Evolutionary conservation across 2,329 filamentous ascomycete species (phyloP), one percentile per base, ranked within the genome.

Genomic region (Colletotrichum zoysiae): DNA sequence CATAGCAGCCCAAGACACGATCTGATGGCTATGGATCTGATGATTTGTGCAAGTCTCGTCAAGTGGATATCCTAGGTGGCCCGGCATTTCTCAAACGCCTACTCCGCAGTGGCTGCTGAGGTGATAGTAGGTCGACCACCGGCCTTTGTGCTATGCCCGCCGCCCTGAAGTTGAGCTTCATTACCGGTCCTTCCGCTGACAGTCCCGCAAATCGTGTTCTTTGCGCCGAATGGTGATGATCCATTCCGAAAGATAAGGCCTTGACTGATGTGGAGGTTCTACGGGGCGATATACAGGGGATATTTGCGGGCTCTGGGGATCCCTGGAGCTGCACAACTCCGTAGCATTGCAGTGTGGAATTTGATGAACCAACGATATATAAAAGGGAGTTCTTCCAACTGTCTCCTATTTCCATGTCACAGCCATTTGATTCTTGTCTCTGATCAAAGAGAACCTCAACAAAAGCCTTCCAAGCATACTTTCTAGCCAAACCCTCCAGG

Each of bases 261-360:
- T 48, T 23, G 14, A 20, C 30, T 5, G 30, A 26, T 70, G 56
- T 48, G 48, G 62, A 61, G 38, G 56, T 23, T 48, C 6, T 23
- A 26, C 33, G 38, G 40, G 30, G 20, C 33, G 26, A 55, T 40
- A 8, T 69, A 58, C 65, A 58, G 65, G 23, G 20, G 38, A 60
- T 51, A 35, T 33, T 7, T 59, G 53, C 8, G n/a, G 38, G 65
- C 44, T 42, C 20, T 55, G 46, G 18, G 48, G 30, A 38, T 63
- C 40, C 56, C 53, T 59, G 55, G 33, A 50, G 57, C 26, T 51
- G 48, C 68, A 71, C 42, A 56, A 51, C 11, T 18, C 11, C 11
- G 42, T 20, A 50, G 46, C n/a, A 71, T 68, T 51, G 58, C 68
- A 63, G 57, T 33, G 64, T 67, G 58, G 62, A 58, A 57, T 61